A percentile compares a stretch with the other conserved stretches of the same genome.
Conservation (phyloP, 805 yeast species). For the Starmera quercuum region DNA sequence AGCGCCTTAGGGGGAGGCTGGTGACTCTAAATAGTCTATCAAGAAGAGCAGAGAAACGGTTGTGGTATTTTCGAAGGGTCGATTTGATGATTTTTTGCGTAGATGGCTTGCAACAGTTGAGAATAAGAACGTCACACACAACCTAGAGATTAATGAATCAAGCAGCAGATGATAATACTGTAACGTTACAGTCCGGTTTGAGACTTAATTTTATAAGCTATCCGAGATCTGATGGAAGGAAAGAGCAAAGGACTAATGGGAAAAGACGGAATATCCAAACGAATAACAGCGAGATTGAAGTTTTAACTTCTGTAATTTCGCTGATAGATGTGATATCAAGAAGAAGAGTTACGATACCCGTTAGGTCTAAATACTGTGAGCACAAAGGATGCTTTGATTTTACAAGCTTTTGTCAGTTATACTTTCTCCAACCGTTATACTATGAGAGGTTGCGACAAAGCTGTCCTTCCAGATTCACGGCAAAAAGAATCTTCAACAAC, state of each 20-base stretch:
- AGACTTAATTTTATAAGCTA: background rate
- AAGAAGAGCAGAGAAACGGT: no score
- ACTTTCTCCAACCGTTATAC: background rate
- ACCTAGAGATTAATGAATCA: no score
- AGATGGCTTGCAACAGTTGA: no score
- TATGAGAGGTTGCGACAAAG: conserved; percentile 1
- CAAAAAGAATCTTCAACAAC: background rate
- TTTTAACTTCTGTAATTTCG: conserved; percentile 7
- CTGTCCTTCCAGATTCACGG: background rate
- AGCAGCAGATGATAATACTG: background rate
- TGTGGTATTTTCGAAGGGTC: no score
- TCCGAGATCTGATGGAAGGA: no score
- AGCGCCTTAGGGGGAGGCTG: no score
- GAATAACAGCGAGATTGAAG: conserved; percentile 2
- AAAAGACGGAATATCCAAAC: background rate
- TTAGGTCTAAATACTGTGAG: conserved; percentile 8
- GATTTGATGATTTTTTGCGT: no score
- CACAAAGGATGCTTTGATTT: conserved; percentile 13
- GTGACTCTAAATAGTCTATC: no score
- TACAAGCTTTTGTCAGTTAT: conserved; percentile 4
- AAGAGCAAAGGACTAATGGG: background rate
- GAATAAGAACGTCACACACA: no score
- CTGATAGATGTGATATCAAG: conserved; percentile 11
- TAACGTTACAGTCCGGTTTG: background rate
- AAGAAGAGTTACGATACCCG: conserved; percentile 7